These are phyloP conservation scores for Tulasnella sp. DNA, from an alignment of 768 basidiomycete genomes.

Conservation along the genomic window DNA sequence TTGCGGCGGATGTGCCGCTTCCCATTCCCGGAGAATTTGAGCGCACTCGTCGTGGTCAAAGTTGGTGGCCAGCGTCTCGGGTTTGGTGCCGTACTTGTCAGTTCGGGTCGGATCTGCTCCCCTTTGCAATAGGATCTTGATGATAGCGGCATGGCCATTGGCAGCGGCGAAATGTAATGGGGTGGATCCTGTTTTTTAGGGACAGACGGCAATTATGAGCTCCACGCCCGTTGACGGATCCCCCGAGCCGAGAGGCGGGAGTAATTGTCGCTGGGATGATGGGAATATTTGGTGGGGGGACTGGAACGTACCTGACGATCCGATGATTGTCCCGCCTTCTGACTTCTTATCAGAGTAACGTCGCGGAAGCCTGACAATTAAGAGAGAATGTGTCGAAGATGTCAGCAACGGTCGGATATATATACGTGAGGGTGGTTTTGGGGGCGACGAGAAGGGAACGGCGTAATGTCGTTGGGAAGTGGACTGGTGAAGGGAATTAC, in stretches of 20 bases:
- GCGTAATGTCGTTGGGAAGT: constrained; percentile 4
- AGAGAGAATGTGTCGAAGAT: not conserved
- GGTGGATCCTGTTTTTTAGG: constrained; percentile 58
- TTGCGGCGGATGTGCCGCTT: constrained; percentile 39
- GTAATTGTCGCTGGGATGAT: not conserved
- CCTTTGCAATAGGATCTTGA: constrained; percentile 69
- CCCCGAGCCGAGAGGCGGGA: constrained; percentile 1
- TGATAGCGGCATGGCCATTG: constrained; percentile 76
- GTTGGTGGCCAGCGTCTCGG: constrained; percentile 72
- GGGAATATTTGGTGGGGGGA: not conserved
- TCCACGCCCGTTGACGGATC: not conserved
- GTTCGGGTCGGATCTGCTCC: constrained; percentile 74
- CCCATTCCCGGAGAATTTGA: constrained; percentile 59
- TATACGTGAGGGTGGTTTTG: constrained; percentile 55
- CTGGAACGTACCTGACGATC: constrained; percentile 30
- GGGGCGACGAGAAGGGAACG: constrained; percentile 25
- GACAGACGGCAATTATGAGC: constrained; percentile 13
- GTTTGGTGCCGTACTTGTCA: constrained; percentile 89
- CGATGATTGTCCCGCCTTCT: constrained; percentile 27
- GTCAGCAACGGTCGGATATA: not conserved
- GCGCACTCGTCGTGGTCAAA: constrained; percentile 77
- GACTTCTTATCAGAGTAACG: constrained; percentile 35
- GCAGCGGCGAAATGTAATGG: constrained; percentile 96
- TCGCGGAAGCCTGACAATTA: constrained; percentile 31
- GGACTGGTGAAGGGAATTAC: constrained; percentile 19